Evolutionary conservation across 345 rosid genomes (phyloP), one percentile per base, ranked within the genome.

Genomic region (Hibiscus mutabilis): DNA sequence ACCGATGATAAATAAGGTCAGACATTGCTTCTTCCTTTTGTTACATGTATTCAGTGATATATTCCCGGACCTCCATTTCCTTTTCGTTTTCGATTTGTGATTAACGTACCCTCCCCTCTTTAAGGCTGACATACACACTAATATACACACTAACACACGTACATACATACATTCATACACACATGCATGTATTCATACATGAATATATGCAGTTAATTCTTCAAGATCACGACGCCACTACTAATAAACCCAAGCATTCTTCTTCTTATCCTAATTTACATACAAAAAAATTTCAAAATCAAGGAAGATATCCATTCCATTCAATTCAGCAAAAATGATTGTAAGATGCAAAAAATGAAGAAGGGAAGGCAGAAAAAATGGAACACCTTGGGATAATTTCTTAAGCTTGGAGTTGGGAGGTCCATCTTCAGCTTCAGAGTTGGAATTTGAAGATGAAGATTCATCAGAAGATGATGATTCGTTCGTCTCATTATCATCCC

Each of bases 371-470:
- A 9, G 60, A 1, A 35, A 58, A 16, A 21, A 15, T 19, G 25
- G 27, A 68, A 16, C 69, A 80, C 84, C 81, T 84, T 35, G 70
- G 49, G 73, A 55, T n/a, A 74, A 59, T 24, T 57, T 60, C 56
- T 69, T 78, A 35, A 66, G 47, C 66, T 75, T 75, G 37, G 27
- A 25, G 53, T 72, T 82, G 62, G 52, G 70, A 47, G 55, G 53
- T 13, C 29, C 66, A 14, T 56, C 67, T 13, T 72, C 82, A 12
- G 78, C 31, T 69, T 80, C 85, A 5, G 86, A 62, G 19, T 76
- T 86, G 12, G 91, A 79, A 46, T 52, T 56, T 14, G 86, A 84
- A 0, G 83, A 77, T 2, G 86, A 82, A 4, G 86, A 81, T 60
- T 78, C 83, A 49, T 80, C 84, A 5, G 66, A 66, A 29, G 76